Evolutionary conservation across 2,329 filamentous ascomycete species (phyloP).

Genomic region (Gyromitra esculenta): DNA sequence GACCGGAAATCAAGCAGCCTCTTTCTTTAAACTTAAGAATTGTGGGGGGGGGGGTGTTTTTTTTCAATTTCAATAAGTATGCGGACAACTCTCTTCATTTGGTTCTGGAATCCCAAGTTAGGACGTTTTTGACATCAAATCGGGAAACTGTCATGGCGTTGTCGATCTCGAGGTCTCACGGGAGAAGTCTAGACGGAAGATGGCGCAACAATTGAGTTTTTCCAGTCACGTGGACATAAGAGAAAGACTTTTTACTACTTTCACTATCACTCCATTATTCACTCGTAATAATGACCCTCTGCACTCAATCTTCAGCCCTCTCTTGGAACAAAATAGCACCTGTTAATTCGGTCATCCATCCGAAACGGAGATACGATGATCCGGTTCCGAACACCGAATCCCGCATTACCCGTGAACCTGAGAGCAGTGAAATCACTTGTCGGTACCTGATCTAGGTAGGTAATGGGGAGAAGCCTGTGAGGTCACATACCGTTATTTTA

Average conservation of each 20-base stretch:
- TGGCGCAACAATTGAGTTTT: neutral
- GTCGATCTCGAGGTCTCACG: slow-evolving; percentile 9
- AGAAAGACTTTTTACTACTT: too few species aligned
- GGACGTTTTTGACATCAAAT: neutral
- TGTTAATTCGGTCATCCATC: neutral
- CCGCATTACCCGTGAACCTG: neutral
- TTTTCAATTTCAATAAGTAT: neutral
- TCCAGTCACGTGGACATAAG: neutral
- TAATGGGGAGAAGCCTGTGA: neutral
- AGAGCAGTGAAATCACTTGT: neutral
- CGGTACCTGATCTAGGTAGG: neutral
- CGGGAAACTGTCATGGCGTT: neutral
- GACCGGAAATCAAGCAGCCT: neutral
- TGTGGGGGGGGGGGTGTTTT: neutral
- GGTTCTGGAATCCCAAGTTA: neutral
- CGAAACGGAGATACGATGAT: slow-evolving; percentile 29
- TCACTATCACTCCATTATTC: neutral
- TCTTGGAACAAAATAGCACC: neutral
- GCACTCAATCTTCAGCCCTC: neutral
- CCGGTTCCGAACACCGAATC: neutral
- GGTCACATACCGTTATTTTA: neutral
- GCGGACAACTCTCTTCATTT: slow-evolving; percentile 1
- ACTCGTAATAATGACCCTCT: neutral
- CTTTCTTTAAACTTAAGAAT: neutral
- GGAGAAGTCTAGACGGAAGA: neutral